These are phyloP conservation scores for Pythium dissimile DNA, from an alignment of 352 stramenopile genomes.

Conservation along the genomic window DNA sequence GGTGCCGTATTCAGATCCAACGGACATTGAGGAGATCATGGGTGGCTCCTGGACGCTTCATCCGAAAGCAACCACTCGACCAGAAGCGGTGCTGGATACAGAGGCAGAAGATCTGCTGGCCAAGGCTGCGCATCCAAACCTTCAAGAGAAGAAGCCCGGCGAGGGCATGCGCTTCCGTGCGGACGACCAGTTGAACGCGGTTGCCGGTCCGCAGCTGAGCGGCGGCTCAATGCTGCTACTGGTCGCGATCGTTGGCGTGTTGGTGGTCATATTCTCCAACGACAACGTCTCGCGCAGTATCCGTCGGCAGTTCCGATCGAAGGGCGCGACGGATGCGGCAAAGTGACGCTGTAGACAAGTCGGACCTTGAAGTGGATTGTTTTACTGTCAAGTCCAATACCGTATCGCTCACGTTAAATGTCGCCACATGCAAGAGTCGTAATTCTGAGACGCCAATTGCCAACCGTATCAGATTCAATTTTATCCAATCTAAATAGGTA, in stretches of 20 bases:
- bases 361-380: not conserved
- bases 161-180: constrained; percentile 37
- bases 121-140: constrained; percentile 19
- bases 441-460: too few species aligned
- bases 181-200: constrained; percentile 30
- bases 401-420: too few species aligned
- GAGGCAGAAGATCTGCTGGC: constrained; percentile 16
- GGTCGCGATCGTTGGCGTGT: constrained; percentile 44
- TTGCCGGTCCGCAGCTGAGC: constrained; percentile 16
- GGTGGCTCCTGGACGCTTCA: constrained; percentile 18
- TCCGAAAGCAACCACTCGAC: constrained; percentile 3
- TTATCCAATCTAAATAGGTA: too few species aligned
- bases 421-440: too few species aligned
- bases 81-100: not conserved
- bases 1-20: constrained; percentile 33
- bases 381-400: constrained; percentile 25
- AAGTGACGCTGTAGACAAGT: constrained; percentile 28
- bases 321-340: constrained; percentile 24
- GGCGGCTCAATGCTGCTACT: constrained; percentile 48
- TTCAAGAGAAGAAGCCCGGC: constrained; percentile 19
- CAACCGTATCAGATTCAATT: too few species aligned
- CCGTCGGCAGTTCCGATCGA: constrained; percentile 43
- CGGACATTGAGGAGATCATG: constrained; percentile 30
- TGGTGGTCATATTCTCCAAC: constrained; percentile 69
- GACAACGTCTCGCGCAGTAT: constrained; percentile 55